Evolutionary conservation across 169 alveolate genomes (phyloP), one percentile per base, ranked within the genome.

Genomic region (Eimeria praecox): DNA sequence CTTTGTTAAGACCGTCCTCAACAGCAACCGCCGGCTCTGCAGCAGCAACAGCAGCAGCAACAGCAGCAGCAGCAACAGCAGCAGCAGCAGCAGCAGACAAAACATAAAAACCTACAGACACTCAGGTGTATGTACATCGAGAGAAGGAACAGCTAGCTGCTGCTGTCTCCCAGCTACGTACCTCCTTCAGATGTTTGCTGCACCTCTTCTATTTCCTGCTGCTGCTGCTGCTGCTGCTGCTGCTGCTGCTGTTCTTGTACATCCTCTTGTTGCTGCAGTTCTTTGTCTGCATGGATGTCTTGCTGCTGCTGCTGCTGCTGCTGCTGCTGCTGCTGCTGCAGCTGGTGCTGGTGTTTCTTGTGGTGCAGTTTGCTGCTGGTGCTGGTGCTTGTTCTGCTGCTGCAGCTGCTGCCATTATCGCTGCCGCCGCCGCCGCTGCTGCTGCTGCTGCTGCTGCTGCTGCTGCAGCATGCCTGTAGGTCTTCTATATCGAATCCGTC

Each of bases 241-340:
- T 33, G 87, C 38, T 46, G 59, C 22, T n/a, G 69, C 92, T 71
- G 95, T 77, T 92, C 97, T n/a, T 27, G 59, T 6, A 38, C 90
- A 35, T 44, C 35, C 98, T 75, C 96, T 12, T 16, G 35, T 20
- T 71, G 40, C 44, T 62, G 98, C 83, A 97, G 97, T 87, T 97
- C 98, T 3, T 98, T 85, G n/a, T 96, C 97, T 24, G 97, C 96
- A 71, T 98, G 97, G 95, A 97, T 98, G 98, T 86, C 8, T 98
- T 98, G 52, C 98, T 93, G 93, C 96, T 95, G 92, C 96, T 97
- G 96, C 97, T 97, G 42, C 99, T 98, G 90, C 97, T 96, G 52
- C 98, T 98, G 88, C 98, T 86, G 14, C 98, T 98, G 52, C 98
- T 93, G 93, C 96, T 95, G 92, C 96, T 97, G 96, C 97, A 98